Evolutionary conservation across 768 basidiomycete genomes (phyloP).

Genomic region (Cystofilobasidium bisporidii): DNA sequence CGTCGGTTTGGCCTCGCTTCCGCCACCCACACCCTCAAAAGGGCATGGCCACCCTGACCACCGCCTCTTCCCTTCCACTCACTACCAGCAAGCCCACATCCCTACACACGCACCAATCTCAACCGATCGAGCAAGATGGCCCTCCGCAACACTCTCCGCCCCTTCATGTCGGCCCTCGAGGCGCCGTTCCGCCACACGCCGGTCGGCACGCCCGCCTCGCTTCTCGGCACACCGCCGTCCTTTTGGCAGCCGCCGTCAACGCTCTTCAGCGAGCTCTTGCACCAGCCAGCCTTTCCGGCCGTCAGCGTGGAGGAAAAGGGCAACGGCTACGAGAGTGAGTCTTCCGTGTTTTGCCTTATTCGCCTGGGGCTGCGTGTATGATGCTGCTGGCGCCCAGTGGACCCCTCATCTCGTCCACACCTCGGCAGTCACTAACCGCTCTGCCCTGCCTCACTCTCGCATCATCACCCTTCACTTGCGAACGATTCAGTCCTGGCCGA

Average conservation of each 20-base stretch:
- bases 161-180: background rate
- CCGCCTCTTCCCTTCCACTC: no score
- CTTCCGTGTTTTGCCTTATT: no score
- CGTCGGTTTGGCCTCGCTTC: no score
- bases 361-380: no score
- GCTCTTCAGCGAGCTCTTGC: slow-evolving; percentile 4
- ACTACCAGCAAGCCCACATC: no score
- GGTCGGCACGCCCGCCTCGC: background rate
- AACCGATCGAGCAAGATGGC: background rate
- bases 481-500: slow-evolving; percentile 6
- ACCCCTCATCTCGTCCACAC: no score
- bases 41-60: no score
- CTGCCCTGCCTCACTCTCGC: background rate
- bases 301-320: slow-evolving; percentile 17
- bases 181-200: background rate
- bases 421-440: background rate
- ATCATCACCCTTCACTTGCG: background rate
- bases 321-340: slow-evolving; percentile 15
- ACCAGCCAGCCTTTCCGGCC: slow-evolving; percentile 2
- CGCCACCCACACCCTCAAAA: no score
- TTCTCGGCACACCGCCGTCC: background rate
- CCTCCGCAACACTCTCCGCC: slow-evolving; percentile 12
- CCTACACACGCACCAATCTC: background rate
- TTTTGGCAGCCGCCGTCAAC: background rate
- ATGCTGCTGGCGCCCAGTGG: no score